Conservation (phyloP, 2,329 filamentous ascomycete species). For the Chrysoporthe puriensis region DNA sequence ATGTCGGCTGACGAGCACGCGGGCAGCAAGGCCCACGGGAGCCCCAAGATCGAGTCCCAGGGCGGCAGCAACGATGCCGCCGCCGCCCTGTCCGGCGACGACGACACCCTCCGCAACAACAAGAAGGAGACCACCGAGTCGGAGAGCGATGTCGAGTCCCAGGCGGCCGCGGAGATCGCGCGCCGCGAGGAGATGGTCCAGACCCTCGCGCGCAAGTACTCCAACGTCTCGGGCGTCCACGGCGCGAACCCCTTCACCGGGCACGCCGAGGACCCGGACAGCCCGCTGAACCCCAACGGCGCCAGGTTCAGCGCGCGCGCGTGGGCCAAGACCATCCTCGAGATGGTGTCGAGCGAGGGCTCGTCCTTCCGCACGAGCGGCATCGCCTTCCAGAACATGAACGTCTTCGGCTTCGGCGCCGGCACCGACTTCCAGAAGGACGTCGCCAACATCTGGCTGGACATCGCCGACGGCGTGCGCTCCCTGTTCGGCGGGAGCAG, state of each 20-base stretch:
- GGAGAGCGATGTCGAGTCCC: conserved; percentile 40
- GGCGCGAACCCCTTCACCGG: conserved; percentile 54
- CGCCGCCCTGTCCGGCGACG: conserved; percentile 32
- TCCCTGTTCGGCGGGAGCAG: conserved; percentile 54
- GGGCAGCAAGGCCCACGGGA: conserved; percentile 22
- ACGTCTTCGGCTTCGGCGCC: conserved; percentile 68
- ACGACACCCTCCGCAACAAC: conserved; percentile 35
- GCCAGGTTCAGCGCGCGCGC: conserved; percentile 54
- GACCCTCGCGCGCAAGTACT: conserved; percentile 59
- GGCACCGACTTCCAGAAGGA: conserved; percentile 73
- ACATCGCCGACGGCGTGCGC: conserved; percentile 47
- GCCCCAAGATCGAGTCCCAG: conserved; percentile 14
- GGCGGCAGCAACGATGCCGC: conserved; percentile 20
- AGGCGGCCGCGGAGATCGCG: conserved; percentile 44
- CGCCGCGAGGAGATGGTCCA: conserved; percentile 58
- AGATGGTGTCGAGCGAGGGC: conserved; percentile 55
- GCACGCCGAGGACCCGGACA: conserved; percentile 42
- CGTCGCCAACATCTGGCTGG: conserved; percentile 64
- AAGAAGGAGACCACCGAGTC: conserved; percentile 30
- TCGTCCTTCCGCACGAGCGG: conserved; percentile 63
- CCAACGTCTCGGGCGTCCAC: conserved; percentile 39
- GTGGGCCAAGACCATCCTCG: conserved; percentile 65
- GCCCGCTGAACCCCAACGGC: conserved; percentile 53
- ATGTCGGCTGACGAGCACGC: conserved; percentile 25
- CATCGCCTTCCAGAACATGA: conserved; percentile 69